Base-by-base conservation (phyloP, 768 basidiomycete genomes). In the Amyloporia xantha region DNA sequence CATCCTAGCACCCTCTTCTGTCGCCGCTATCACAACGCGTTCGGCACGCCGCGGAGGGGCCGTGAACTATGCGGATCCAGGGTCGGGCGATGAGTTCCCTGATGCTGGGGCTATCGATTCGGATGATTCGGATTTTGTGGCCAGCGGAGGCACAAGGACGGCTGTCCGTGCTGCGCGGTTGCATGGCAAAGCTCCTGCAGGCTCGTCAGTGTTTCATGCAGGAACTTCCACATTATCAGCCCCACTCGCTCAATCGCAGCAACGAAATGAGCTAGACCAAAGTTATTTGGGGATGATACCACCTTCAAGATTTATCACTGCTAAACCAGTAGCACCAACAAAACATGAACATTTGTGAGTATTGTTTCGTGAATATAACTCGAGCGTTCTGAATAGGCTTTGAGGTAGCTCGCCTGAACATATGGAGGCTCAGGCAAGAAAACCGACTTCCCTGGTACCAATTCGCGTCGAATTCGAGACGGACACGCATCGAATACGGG, bases 381-480 rank as follows among this genome's bases (percentile, higher is more conserved):
- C 10, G 4, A 37, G 36, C 13, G 20, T 33, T 33, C 9, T 33
- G 30, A 33, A 2, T 41, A 23, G 7, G 6, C 44, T 4, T 11
- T 45, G 21, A 10, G 36, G 43, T 69, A 90, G 91, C 39, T 61
- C 83, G 1, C 74, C 76, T 39, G 84, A 91, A 26, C 68, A 72
- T 11, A 65, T 95, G 26, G 78, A 84, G 43, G 62, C 63, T 15
- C 81, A 88, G 58, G 86, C 89, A 2, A 62, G 71, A 40, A 67
- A 68, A 51, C 64, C 70, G 0, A 72, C 75, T 2, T 62, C 75
- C 4, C 80, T 95, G 27, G 81, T 98, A 11, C 96, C 96, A 2
- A 91, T 99, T 50, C 89, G 91, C 40, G 88, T 99, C 45, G 94
- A 98, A 58, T 82, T 99, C 59, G 94, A 97, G 62, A 91, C 87